Evolutionary conservation across 2,329 filamentous ascomycete genomes (phyloP), one percentile per base, ranked within the genome.

Genomic region (Diaporthe sp.): DNA sequence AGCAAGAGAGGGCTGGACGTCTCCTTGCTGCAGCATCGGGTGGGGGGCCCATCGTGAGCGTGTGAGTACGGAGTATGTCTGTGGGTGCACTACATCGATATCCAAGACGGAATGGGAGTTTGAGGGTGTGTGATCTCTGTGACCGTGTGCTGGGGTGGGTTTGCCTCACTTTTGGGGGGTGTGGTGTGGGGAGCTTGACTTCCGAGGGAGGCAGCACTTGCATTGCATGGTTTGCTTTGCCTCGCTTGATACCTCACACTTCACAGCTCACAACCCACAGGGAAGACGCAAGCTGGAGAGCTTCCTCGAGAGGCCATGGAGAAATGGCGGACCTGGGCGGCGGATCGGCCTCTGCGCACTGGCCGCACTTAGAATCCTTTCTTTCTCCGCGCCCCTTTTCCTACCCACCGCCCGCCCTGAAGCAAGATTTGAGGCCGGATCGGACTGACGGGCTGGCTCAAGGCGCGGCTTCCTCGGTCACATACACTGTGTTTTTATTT

Each of bases 281-380:
- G 6, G 34, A 22, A 42, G 19, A 10, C 25, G 39, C 49, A 70
- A 53, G 34, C 65, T 42, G 46, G 19, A 31, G 17, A 49, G 42
- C 22, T 31, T 10, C 25, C 65, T 70, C 49, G 49, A 55, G 65
- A 68, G 28, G 65, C 42, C 34, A 28, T 49, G 61, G 61, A 34
- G 61, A 37, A 37, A 25, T 49, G 61, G 61, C 61, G 25, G 42
- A 49, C 42, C 42, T 65, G 17, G 53, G 60, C 39, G 46, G 49
- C n/a, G 49, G 65, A 42, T 70, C 65, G 65, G 65, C 25, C 65
- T 68, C 3, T 53, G 49, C 65, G 65, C 65, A 70, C 17, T 70
- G 65, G 65, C 65, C 65, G 65, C 65, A 70, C 25, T 34, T 70
- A 31, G 65, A 55, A 70, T 70, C 65, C 49, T 70, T 70, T 55